phyloP scores from a whole-genome alignment of 306 rosid species.

The Senna siamea region DNA sequence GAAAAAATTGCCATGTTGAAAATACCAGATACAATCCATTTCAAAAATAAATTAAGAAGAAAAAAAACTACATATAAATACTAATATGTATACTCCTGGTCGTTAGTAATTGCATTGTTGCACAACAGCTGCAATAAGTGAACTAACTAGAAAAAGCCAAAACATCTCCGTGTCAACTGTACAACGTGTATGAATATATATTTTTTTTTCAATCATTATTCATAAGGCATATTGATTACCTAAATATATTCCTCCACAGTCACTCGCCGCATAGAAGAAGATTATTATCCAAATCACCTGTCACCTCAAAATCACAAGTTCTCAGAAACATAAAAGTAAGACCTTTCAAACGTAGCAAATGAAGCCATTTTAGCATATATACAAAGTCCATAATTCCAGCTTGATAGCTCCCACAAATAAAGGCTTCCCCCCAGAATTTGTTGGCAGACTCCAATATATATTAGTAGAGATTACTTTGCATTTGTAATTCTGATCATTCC shows the following conservation, averaged over 20 bases:
- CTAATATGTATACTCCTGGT: neutral
- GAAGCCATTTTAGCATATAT: slow-evolving; percentile 3
- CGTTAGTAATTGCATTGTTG: slow-evolving; percentile 7
- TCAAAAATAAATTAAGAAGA: slow-evolving; percentile 6
- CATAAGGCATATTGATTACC: neutral
- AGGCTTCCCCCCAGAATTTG: neutral
- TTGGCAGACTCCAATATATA: slow-evolving; percentile 21
- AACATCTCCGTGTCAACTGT: slow-evolving; percentile 34
- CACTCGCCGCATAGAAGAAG: slow-evolving; percentile 8
- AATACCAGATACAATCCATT: neutral
- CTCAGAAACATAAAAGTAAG: slow-evolving; percentile 8
- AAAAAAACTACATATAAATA: neutral
- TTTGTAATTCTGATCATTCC: neutral
- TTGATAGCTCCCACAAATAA: neutral
- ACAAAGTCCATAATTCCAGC: neutral
- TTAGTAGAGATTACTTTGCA: slow-evolving; percentile 33
- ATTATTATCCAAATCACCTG: slow-evolving; percentile 12
- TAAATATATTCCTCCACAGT: neutral
- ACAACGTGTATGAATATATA: slow-evolving; percentile 32
- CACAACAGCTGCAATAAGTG: slow-evolving; percentile 19
- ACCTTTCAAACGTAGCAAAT: slow-evolving; percentile 25
- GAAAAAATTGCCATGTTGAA: too few species aligned
- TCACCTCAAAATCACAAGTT: slow-evolving; percentile 16
- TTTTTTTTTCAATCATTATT: slow-evolving; percentile 8
- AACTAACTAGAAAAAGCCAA: slow-evolving; percentile 32